These are phyloP conservation scores for Scheffersomyces illinoinensis DNA, from an alignment of 1,139 yeast genomes.

Conservation along the genomic window DNA sequence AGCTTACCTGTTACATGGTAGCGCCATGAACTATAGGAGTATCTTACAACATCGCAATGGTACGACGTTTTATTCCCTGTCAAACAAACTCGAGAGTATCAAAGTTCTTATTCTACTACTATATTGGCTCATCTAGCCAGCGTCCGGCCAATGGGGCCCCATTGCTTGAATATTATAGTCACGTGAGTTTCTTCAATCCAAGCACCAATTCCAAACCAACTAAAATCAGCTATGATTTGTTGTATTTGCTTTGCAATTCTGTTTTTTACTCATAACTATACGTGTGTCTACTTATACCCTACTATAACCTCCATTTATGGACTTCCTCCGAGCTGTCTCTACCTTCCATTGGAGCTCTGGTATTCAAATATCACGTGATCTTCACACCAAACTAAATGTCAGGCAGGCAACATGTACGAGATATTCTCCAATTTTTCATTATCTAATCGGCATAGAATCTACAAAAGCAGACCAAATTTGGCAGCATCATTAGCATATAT, in stretches of 20 bases:
- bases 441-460: not conserved
- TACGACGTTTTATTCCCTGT: no score
- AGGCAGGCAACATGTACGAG: not conserved
- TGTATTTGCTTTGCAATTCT: not conserved
- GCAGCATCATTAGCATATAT: not conserved
- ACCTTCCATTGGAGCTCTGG: slow-evolving; percentile 1
- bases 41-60: no score
- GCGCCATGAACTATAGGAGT: no score
- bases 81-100: no score
- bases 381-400: not conserved
- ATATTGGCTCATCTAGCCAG: not conserved
- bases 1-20: no score
- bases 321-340: not conserved
- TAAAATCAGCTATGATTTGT: not conserved
- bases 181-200: not conserved
- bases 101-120: not conserved
- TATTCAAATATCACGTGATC: not conserved
- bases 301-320: not conserved
- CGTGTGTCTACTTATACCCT: not conserved
- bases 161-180: not conserved
- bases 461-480: not conserved
- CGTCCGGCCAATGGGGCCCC: not conserved
- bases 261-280: not conserved
- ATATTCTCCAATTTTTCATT: not conserved
- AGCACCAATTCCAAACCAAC: not conserved